Conservation (phyloP, 176 grass and related monocot genomes). For the Oryza meyeriana region DNA sequence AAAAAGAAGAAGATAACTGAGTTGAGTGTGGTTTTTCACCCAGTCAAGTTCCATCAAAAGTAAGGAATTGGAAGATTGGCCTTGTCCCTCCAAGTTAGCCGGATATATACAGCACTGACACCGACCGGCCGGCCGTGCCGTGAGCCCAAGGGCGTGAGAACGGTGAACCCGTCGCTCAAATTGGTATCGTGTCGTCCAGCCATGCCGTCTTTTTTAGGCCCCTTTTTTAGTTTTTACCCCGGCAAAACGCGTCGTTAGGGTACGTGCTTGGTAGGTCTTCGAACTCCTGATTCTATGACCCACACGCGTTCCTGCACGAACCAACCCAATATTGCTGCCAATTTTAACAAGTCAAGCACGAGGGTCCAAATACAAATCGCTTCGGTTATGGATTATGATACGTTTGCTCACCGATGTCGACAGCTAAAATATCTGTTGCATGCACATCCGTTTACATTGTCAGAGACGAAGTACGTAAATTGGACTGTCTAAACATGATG, state of each 20-base stretch:
- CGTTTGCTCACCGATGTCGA: background rate
- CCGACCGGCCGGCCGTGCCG: background rate
- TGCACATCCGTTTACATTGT: background rate
- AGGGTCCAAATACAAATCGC: background rate
- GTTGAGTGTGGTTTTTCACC: background rate
- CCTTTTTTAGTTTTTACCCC: background rate
- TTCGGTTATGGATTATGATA: background rate
- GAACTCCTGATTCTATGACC: background rate
- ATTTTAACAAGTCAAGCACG: conserved; percentile 22
- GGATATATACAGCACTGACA: background rate
- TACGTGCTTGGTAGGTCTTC: conserved; percentile 2
- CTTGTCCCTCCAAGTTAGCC: background rate
- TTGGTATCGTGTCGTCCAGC: background rate
- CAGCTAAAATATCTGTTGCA: background rate
- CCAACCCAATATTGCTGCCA: background rate
- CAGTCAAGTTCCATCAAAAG: background rate
- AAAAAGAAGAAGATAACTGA: background rate
- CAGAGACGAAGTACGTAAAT: background rate
- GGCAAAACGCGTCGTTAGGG: conserved; percentile 28
- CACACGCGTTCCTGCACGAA: conserved; percentile 12
- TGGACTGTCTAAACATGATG: background rate
- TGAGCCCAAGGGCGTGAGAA: background rate
- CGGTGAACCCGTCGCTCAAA: background rate
- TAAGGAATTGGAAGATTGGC: background rate
- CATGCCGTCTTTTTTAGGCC: background rate